These are phyloP conservation scores for Scutellaria galericulata DNA, from an alignment of 257 asterid genomes.

Conservation along the genomic window DNA sequence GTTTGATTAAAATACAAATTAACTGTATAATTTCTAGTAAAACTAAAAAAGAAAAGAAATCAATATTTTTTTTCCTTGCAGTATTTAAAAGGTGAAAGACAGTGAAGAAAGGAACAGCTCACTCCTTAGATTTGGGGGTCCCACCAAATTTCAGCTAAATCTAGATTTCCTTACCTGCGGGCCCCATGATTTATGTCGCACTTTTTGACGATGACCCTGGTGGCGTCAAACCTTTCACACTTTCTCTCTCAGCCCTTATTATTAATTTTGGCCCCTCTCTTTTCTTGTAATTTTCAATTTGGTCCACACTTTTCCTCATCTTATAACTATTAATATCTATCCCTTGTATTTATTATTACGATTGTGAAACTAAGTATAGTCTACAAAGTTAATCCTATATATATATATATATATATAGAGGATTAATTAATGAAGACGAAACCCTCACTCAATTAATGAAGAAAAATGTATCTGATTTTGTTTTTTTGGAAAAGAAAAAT, in stretches of 20 bases:
- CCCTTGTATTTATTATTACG: too few species aligned
- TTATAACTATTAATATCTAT: too few species aligned
- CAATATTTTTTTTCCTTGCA: neutral
- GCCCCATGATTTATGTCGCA: conserved; percentile 27
- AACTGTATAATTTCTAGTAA: too few species aligned
- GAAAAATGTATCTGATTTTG: too few species aligned
- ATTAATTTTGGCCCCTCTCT: neutral
- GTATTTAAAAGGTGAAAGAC: neutral
- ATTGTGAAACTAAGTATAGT: neutral
- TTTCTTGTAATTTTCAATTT: neutral
- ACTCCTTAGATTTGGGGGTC: conserved; percentile 52
- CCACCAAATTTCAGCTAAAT: conserved; percentile 41
- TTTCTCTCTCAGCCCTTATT: conserved; percentile 26
- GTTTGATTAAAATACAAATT: too few species aligned
- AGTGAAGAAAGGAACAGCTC: conserved; percentile 45
- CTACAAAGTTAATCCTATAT: neutral
- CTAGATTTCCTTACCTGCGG: conserved; percentile 42
- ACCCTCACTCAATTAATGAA: too few species aligned
- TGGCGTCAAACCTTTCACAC: conserved; percentile 38
- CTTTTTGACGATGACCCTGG: conserved; percentile 41
- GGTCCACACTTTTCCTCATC: neutral
- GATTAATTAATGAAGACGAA: too few species aligned
- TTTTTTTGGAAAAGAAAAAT: too few species aligned
- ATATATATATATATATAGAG: too few species aligned
- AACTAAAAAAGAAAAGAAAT: neutral